Evolutionary conservation across 805 yeast genomes (phyloP), one percentile per base, ranked within the genome.

Genomic region (Spathaspora sp.): DNA sequence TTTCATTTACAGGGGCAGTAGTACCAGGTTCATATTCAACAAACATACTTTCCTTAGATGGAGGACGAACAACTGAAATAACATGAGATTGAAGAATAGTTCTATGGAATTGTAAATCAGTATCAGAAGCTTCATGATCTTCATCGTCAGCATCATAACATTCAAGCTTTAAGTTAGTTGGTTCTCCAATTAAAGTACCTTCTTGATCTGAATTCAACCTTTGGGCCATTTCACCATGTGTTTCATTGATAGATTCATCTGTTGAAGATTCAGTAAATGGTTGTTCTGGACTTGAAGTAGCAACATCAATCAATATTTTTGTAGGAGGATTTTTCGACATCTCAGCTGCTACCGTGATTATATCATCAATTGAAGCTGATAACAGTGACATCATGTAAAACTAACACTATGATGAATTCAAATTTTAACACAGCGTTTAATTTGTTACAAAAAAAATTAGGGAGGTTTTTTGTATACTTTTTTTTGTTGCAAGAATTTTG

Each of bases 41-140:
- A n/a, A 28, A 14, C 14, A 46, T 23, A 44, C 51, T 51, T 18
- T 51, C 46, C 11, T 48, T 51, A 11, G 54, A 51, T 17, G 40
- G 28, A 35, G 40, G 40, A 35, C 40, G 40, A 10, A 44, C 48
- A 8, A 48, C 23, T 20, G 43, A 45, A 18, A 51, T 31, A 18
- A 17, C 7, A 26, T 51, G 54, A 3, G 48, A 35, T 26, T 49
- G 46, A 17, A 51, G 46, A 9, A 51, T 40, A 7, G 51, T 48
- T 47, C 54, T 43, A 26, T 51, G 49, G 39, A 51, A 42, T 8
- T 44, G 44, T 18, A 39, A 26, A 44, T 44, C 47, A 7, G 11
- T 18, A 14, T 44, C 40, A 7, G 40, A 35, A 10, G 9, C 7
- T 11, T 35, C 14, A 3, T 14, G 16, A 3, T 35, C 18, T 14